These are phyloP conservation scores for Cyclotella sp. DNA, from an alignment of 108 stramenopile species.

Conservation along the genomic window DNA sequence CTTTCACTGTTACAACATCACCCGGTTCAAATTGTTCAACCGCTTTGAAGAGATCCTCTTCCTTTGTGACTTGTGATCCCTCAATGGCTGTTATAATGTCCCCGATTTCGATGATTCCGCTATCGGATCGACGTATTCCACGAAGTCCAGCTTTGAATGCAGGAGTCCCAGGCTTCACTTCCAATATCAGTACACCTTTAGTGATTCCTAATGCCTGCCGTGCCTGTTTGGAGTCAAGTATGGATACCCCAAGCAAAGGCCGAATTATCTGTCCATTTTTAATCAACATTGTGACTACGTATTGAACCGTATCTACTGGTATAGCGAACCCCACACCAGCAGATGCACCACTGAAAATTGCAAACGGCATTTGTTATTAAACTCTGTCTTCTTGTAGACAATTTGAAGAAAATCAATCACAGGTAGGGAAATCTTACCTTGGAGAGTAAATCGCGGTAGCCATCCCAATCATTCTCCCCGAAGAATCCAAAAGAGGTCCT, in stretches of 20 bases:
- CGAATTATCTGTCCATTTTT: constrained; percentile 86
- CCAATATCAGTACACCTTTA: constrained; percentile 90
- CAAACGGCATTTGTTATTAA: neutral
- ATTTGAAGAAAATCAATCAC: neutral
- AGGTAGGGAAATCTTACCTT: constrained; percentile 9
- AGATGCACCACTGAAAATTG: constrained; percentile 65
- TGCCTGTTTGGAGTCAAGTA: constrained; percentile 88
- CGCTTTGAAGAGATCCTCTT: constrained; percentile 90
- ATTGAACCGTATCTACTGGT: constrained; percentile 56
- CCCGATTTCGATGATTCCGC: constrained; percentile 86
- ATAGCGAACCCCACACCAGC: constrained; percentile 97
- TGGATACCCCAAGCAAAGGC: constrained; percentile 89
- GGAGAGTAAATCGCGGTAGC: constrained; percentile 94
- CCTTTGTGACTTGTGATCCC: constrained; percentile 71
- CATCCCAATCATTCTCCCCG: constrained; percentile 89
- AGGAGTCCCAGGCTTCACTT: constrained; percentile 82
- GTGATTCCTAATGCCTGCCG: constrained; percentile 85
- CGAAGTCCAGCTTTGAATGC: constrained; percentile 72
- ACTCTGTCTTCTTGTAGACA: neutral
- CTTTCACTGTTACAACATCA: constrained; percentile 79
- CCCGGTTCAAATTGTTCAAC: constrained; percentile 87
- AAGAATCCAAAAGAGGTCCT: constrained; percentile 45
- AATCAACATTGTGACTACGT: constrained; percentile 62
- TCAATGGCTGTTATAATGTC: constrained; percentile 92
- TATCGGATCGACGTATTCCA: constrained; percentile 76